Percentiles rank a stretch among this genome's conserved stretches.
Conservation (phyloP, 805 yeast species). For the Wickerhamiella qilinensis region DNA sequence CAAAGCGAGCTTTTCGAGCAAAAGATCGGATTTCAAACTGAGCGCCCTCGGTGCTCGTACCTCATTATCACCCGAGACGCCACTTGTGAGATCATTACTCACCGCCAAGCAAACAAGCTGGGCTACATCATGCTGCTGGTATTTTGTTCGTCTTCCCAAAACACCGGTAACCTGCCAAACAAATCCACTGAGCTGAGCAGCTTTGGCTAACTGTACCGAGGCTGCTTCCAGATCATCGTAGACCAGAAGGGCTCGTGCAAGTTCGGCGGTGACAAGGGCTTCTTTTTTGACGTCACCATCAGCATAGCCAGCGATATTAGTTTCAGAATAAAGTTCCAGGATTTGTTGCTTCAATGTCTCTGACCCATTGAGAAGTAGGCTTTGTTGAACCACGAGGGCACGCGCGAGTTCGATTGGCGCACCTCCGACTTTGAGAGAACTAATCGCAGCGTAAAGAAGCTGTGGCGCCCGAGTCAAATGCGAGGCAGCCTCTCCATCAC, state of each 20-base stretch:
- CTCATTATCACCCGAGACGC: neutral
- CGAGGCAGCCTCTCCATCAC: neutral
- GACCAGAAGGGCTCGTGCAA: constrained; percentile 32
- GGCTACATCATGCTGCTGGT: constrained; percentile 54
- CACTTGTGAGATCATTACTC: constrained; percentile 6
- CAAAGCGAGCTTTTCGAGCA: constrained; percentile 59
- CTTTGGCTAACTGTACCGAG: constrained; percentile 12
- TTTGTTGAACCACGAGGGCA: constrained; percentile 21
- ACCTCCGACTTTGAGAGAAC: constrained; percentile 31
- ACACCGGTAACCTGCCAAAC: constrained; percentile 73
- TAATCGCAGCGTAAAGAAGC: constrained; percentile 15
- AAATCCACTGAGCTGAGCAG: constrained; percentile 34
- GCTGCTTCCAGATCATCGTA: constrained; percentile 20
- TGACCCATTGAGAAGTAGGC: constrained; percentile 17
- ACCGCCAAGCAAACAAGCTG: constrained; percentile 60
- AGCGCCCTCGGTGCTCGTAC: constrained; percentile 34
- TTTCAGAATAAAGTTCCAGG: constrained; percentile 10
- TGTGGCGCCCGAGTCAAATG: neutral
- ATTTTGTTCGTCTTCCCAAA: constrained; percentile 73
- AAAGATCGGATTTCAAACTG: constrained; percentile 54
- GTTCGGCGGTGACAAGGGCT: constrained; percentile 44
- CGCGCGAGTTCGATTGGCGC: constrained; percentile 23
- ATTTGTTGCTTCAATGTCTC: constrained; percentile 16
- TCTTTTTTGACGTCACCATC: constrained; percentile 23
- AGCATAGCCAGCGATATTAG: constrained; percentile 14